phyloP scores from a whole-genome alignment of 768 basidiomycete species.

The Amanita muscaria region DNA sequence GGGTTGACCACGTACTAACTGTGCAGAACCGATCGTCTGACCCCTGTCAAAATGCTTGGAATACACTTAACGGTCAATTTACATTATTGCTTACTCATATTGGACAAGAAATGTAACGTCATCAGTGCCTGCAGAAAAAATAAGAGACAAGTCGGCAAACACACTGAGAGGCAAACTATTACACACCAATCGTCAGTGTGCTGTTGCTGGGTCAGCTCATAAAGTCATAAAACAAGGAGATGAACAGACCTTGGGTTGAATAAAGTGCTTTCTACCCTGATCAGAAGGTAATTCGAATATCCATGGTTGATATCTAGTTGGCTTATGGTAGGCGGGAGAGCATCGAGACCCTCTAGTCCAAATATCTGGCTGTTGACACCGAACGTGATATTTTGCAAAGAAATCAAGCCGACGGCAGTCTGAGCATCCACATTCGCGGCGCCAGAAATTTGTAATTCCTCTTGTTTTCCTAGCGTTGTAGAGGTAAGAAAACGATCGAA shows the following conservation, averaged over 20 bases:
- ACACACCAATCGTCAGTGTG: constrained; percentile 35
- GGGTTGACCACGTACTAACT: constrained; percentile 33
- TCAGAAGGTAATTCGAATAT: constrained; percentile 56
- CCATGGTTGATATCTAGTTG: constrained; percentile 62
- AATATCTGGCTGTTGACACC: constrained; percentile 49
- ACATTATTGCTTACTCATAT: constrained; percentile 36
- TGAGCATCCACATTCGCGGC: constrained; percentile 47
- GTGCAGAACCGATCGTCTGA: constrained; percentile 48
- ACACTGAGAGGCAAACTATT: neutral
- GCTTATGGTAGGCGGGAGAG: constrained; percentile 46
- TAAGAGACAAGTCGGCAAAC: neutral
- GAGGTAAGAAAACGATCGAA: constrained; percentile 57
- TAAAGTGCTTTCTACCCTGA: constrained; percentile 50
- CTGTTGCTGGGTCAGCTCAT: constrained; percentile 19
- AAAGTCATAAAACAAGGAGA: neutral
- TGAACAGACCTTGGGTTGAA: constrained; percentile 52
- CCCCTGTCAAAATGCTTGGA: constrained; percentile 22
- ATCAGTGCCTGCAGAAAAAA: constrained; percentile 42
- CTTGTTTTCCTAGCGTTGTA: constrained; percentile 39
- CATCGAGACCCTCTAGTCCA: constrained; percentile 56
- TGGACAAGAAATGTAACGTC: constrained; percentile 54
- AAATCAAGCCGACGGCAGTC: constrained; percentile 57
- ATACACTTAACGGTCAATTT: neutral
- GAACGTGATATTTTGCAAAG: constrained; percentile 56
- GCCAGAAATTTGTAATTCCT: constrained; percentile 46